Evolutionary conservation across 2,329 filamentous ascomycete species (phyloP), one percentile per base, ranked within the genome.

Genomic region (Seiridium cupressi): DNA sequence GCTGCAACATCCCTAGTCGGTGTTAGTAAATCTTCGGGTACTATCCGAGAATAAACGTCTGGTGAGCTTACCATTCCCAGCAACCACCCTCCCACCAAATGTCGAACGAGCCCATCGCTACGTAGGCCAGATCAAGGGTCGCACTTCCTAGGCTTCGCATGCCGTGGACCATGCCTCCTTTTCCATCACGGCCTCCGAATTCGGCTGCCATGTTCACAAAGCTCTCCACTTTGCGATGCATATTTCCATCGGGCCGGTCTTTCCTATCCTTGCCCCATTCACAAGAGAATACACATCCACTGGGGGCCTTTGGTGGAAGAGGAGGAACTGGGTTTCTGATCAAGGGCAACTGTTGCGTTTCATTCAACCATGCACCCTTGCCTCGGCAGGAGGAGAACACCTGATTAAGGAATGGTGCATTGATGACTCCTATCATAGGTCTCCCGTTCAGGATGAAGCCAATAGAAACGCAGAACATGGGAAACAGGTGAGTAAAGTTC

Each of bases 11-110:
- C 90, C 89, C 55, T 58, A 42, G 13, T 7, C 51, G 11, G 13
- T 5, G 40, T 46, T 11, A 36, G 44, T 35, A 4, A 47, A 4
- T 11, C 6, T n/a, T 40, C 9, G 35, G 2, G 34, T 46, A n/a
- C 13, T 36, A 7, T 47, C 2, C 6, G 42, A 13, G 26, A 26
- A 26, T 26, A 26, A 26, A 26, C 1, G 18, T 26, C 18, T 26
- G 46, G 87, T 9, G 4, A 42, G 51, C 55, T 40, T 44, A 58
- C 55, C 90, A 93, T 73, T 92, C 90, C 89, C 89, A 92, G 68
- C 89, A 92, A 0, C 89, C 89, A 3, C 89, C 90, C 70, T 93
- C 89, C 89, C 89, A 93, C 89, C 90, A 92, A 9, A 92, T 91
- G 73, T 93, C 90, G 65, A 92, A 88, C 0, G 86, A 80, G 0